Evolutionary conservation across 108 stramenopile genomes (phyloP).

Genomic region (Pseudonitzschia multistriata): DNA sequence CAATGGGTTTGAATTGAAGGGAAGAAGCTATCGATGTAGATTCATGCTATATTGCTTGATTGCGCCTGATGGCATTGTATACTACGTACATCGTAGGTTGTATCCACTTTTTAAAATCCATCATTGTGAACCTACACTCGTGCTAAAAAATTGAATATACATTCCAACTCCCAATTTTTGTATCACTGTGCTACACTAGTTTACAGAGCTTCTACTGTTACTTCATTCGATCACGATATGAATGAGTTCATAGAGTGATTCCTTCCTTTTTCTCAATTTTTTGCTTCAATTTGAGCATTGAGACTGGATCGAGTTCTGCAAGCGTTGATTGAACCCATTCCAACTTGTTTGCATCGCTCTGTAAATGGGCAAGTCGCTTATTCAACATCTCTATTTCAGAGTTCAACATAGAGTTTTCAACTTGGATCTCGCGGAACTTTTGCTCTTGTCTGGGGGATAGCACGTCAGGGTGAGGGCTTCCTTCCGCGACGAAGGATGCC

Average conservation of each 20-base stretch:
- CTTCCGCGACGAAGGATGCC: slow-evolving; percentile 15
- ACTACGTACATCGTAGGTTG: no score
- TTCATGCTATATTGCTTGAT: no score
- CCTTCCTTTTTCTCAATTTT: slow-evolving; percentile 34
- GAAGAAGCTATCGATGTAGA: no score
- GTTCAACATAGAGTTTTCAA: slow-evolving; percentile 46
- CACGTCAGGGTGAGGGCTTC: slow-evolving; percentile 10
- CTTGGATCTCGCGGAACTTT: slow-evolving; percentile 41
- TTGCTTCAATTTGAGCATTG: slow-evolving; percentile 32
- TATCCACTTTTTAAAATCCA: no score
- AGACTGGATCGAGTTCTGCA: slow-evolving; percentile 19
- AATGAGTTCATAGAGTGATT: background rate
- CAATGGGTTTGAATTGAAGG: no score
- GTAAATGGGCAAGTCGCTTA: slow-evolving; percentile 25
- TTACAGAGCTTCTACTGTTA: background rate
- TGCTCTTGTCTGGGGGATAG: slow-evolving; percentile 16
- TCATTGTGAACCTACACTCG: no score
- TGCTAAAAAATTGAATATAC: no score
- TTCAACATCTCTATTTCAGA: slow-evolving; percentile 40
- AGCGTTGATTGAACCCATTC: slow-evolving; percentile 49
- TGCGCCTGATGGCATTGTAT: no score
- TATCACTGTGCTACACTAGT: no score
- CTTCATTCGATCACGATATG: background rate
- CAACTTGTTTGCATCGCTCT: slow-evolving; percentile 27
- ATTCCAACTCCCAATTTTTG: no score